Evolutionary conservation across 1,139 yeast species (phyloP).

Genomic region (Candida mesenterica): DNA sequence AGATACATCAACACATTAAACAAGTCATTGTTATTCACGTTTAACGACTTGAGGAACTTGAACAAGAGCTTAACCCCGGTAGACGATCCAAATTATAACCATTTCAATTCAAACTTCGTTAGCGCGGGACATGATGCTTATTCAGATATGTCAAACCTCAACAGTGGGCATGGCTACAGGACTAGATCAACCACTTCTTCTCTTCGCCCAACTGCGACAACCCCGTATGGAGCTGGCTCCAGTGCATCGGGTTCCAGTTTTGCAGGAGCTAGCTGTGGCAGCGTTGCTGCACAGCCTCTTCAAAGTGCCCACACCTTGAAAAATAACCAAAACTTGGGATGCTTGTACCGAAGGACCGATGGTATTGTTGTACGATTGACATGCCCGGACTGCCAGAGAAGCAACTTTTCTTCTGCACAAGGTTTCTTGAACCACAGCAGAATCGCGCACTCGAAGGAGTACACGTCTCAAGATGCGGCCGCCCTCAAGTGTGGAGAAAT

Average conservation of each 20-base stretch:
- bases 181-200: slow-evolving; percentile 53
- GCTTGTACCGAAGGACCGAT: slow-evolving; percentile 69
- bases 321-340: slow-evolving; percentile 38
- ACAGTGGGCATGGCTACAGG: slow-evolving; percentile 34
- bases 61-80: slow-evolving; percentile 8
- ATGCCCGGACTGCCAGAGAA: slow-evolving; percentile 66
- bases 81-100: slow-evolving; percentile 7
- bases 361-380: slow-evolving; percentile 67
- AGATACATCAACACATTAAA: slow-evolving; percentile 44
- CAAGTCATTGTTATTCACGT: slow-evolving; percentile 35
- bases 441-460: slow-evolving; percentile 71
- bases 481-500: slow-evolving; percentile 68
- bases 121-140: slow-evolving; percentile 6
- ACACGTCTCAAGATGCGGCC: slow-evolving; percentile 72
- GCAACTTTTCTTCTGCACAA: slow-evolving; percentile 75
- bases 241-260: not conserved
- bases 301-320: slow-evolving; percentile 14
- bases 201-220: slow-evolving; percentile 33
- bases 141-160: not conserved
- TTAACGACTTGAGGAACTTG: slow-evolving; percentile 21
- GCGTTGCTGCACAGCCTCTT: slow-evolving; percentile 13
- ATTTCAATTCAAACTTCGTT: slow-evolving; percentile 12
- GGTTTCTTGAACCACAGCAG: slow-evolving; percentile 78
- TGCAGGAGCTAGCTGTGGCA: slow-evolving; percentile 1
- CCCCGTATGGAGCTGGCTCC: slow-evolving; percentile 7